phyloP scores from a whole-genome alignment of 139 green algal species.

The Tetratostichococcus sp. region DNA sequence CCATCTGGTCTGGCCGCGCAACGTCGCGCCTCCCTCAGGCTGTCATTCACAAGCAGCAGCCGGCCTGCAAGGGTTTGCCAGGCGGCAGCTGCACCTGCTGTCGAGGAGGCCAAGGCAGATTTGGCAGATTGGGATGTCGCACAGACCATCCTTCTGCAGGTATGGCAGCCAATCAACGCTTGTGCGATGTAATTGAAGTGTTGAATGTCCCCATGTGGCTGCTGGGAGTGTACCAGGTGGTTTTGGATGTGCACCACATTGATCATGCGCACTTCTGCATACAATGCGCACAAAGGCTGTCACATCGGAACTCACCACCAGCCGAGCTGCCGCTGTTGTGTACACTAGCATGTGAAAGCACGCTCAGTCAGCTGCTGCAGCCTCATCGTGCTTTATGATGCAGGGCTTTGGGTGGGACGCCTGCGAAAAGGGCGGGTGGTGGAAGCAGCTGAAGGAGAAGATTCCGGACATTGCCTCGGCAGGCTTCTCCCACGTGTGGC shows the following conservation, averaged over 20 bases:
- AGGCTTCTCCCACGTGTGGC: slow-evolving; percentile 77
- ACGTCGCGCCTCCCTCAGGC: too few species aligned
- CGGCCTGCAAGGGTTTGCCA: not conserved
- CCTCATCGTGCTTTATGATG: too few species aligned
- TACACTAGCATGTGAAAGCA: too few species aligned
- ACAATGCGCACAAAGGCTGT: not conserved
- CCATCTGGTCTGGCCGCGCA: too few species aligned
- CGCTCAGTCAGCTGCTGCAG: too few species aligned
- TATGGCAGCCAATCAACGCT: too few species aligned
- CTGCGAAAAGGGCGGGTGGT: slow-evolving; percentile 49
- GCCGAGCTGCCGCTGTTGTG: too few species aligned
- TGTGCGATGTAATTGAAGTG: too few species aligned
- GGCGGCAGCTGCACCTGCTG: not conserved
- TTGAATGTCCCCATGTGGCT: too few species aligned
- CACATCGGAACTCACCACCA: not conserved
- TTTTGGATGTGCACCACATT: too few species aligned
- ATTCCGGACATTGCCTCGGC: slow-evolving; percentile 41
- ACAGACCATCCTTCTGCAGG: not conserved
- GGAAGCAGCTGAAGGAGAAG: slow-evolving; percentile 40
- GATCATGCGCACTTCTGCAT: too few species aligned
- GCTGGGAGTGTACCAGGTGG: too few species aligned
- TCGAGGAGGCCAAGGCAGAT: not conserved
- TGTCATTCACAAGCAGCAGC: not conserved
- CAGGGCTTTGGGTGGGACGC: slow-evolving; percentile 68
- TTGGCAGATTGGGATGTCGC: not conserved